Percentiles rank a stretch among this genome's conserved stretches.
Evolutionary conservation across 352 stramenopile genomes (phyloP).

Genomic region (Phytophthora ramorum): DNA sequence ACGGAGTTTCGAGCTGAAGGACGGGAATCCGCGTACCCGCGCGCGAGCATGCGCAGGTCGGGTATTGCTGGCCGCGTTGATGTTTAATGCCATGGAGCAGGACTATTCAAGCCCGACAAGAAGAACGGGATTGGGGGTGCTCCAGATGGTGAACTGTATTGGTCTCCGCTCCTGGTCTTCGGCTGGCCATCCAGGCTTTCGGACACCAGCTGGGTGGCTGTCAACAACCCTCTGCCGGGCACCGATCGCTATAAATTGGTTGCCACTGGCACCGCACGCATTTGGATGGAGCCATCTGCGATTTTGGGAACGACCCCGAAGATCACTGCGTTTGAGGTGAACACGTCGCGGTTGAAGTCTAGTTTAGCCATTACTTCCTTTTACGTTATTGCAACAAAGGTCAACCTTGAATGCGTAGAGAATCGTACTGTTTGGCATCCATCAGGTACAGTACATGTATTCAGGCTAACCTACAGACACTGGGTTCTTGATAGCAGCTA

Average conservation of each 20-base stretch:
- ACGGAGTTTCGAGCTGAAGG: slow-evolving; percentile 10
- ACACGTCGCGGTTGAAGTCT: too few relatives aligned
- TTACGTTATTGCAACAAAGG: too few relatives aligned
- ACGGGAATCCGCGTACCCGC: slow-evolving; percentile 17
- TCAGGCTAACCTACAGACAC: too few relatives aligned
- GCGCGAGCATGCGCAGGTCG: slow-evolving; percentile 30
- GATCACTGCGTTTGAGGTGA: too few relatives aligned
- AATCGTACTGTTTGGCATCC: too few relatives aligned
- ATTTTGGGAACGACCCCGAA: slow-evolving; percentile 3
- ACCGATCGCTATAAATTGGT: background rate
- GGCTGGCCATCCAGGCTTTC: slow-evolving; percentile 9
- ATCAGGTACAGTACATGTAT: too few relatives aligned
- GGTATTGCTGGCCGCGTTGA: slow-evolving; percentile 8
- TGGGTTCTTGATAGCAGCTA: too few relatives aligned
- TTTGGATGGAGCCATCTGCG: slow-evolving; percentile 5
- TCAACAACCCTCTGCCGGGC: slow-evolving; percentile 9
- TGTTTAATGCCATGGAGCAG: slow-evolving; percentile 20
- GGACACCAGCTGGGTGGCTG: slow-evolving; percentile 21
- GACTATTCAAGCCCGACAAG: slow-evolving; percentile 21
- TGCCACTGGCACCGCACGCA: background rate
- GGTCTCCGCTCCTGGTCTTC: slow-evolving; percentile 19
- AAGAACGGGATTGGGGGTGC: slow-evolving; percentile 21
- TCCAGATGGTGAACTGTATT: slow-evolving; percentile 33
- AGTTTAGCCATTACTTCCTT: too few relatives aligned
- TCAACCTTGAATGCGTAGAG: too few relatives aligned